Evolutionary conservation across 2,329 filamentous ascomycete genomes (phyloP).

Genomic region (Rutstroemia sp.): DNA sequence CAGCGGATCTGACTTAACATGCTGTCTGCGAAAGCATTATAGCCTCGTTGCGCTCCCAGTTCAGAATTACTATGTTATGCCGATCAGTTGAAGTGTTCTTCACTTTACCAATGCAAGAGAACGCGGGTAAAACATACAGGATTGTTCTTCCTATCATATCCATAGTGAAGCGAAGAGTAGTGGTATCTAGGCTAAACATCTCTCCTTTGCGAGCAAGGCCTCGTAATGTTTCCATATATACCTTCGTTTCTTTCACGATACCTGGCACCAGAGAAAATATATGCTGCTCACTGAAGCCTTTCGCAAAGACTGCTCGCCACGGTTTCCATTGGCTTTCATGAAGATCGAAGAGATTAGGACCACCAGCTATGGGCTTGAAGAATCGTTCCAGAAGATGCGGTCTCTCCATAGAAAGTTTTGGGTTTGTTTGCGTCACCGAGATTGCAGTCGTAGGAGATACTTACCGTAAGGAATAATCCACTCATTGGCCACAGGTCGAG

Average conservation of each 20-base stretch:
- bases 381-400: conserved; percentile 10
- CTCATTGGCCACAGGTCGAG: conserved; percentile 22
- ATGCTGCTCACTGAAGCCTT: conserved; percentile 16
- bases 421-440: conserved; percentile 14
- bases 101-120: not conserved
- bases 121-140: not conserved
- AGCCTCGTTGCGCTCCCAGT: not conserved
- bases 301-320: conserved; percentile 18
- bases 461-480: conserved; percentile 12
- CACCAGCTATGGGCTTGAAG: conserved; percentile 12
- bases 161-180: conserved; percentile 18
- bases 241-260: conserved; percentile 10
- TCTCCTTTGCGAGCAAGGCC: conserved; percentile 14
- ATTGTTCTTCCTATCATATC: conserved; percentile 16
- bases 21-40: conserved; percentile 12
- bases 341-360: conserved; percentile 15
- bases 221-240: conserved; percentile 10
- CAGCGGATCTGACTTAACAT: conserved; percentile 16
- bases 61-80: not conserved
- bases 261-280: conserved; percentile 5
- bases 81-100: not conserved
- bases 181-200: conserved; percentile 15
- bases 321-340: conserved; percentile 19
- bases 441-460: conserved; percentile 13
- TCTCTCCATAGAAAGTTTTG: conserved; percentile 12